Evolutionary conservation across 2,329 filamentous ascomycete genomes (phyloP), one percentile per base, ranked within the genome.

Genomic region (Pleurostoma richardsiae): DNA sequence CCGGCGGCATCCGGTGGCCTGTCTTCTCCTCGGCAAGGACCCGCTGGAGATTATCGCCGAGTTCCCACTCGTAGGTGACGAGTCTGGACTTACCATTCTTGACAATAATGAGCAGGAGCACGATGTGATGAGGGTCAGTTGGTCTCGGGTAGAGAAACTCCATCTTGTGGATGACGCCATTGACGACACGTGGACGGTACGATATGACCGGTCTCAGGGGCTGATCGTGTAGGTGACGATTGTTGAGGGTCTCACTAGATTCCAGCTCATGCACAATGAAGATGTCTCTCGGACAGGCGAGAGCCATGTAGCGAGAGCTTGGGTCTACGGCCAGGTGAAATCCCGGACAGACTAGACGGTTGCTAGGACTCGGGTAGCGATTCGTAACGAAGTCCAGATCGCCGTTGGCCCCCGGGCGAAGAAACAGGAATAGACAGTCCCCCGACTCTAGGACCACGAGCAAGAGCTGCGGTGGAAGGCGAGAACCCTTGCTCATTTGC

Each of bases 91-190:
- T 63, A 1, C 75, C 73, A 30, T 69, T 67, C 31, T 66, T 68
- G 44, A 76, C 65, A 11, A 80, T 57, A 19, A 85, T 74, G 39
- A 96, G 68, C 8, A 96, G 70, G 4, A 97, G 73, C n/a, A 95
- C 84, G 40, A 95, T 79, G 55, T 84, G 83, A 45, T 83, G 73
- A 7, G 81, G 75, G 50, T 91, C 83, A 45, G 81, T 76, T 1
- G 77, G 66, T 7, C 76, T 74, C 6, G 90, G 88, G 49, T 86
- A 82, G 3, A 99, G 73, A 53, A 97, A 99, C 27, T 90, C 86
- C 74, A 96, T 84, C 55, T 89, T 87, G 56, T 92, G 75, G 46
- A 97, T 88, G n/a, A 84, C 74, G 1, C 88, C 90, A 6, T 83
- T 77, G 6, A 90, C 71, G 7, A 64, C 53, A 7, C 75, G 71